These are phyloP conservation scores for Aegilops umbellulata DNA, from an alignment of 176 grass and related monocot species.

Conservation along the genomic window DNA sequence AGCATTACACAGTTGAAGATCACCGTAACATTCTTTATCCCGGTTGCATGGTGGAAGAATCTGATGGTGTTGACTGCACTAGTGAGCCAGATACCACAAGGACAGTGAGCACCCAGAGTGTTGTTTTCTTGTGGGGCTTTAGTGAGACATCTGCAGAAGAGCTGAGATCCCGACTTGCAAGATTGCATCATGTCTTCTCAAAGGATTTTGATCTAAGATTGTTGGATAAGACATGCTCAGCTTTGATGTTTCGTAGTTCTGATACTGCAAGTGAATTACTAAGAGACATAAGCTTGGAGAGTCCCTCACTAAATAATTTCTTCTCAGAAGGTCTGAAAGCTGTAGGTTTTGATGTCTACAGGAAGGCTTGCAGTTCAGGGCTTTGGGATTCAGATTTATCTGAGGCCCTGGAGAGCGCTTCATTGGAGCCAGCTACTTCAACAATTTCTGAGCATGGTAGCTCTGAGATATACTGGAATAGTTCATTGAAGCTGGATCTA, in stretches of 20 bases:
- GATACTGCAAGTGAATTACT: conserved; percentile 50
- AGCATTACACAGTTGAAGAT: conserved; percentile 53
- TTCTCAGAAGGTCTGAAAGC: conserved; percentile 70
- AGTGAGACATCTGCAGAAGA: conserved; percentile 39
- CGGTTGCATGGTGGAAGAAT: conserved; percentile 33
- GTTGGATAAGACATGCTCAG: conserved; percentile 72
- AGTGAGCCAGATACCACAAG: conserved; percentile 27
- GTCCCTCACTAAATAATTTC: conserved; percentile 42
- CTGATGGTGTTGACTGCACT: conserved; percentile 39
- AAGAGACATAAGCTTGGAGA: conserved; percentile 49
- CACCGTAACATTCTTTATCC: conserved; percentile 75
- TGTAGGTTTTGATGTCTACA: conserved; percentile 67
- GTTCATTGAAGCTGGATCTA: conserved; percentile 52
- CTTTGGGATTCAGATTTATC: conserved; percentile 75
- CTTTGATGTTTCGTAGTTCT: conserved; percentile 52
- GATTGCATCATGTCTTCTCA: conserved; percentile 51
- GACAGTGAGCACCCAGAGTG: conserved; percentile 40
- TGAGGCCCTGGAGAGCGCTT: conserved; percentile 59
- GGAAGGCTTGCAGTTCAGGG: conserved; percentile 71
- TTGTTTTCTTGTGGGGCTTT: conserved; percentile 85
- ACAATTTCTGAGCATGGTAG: conserved; percentile 17
- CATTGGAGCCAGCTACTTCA: conserved; percentile 32
- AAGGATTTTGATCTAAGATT: conserved; percentile 71
- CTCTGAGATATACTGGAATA: conserved; percentile 63
- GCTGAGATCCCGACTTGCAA: conserved; percentile 50